Conservation (phyloP, 208 protist genomes). For the Trypanosoma caninum region DNA sequence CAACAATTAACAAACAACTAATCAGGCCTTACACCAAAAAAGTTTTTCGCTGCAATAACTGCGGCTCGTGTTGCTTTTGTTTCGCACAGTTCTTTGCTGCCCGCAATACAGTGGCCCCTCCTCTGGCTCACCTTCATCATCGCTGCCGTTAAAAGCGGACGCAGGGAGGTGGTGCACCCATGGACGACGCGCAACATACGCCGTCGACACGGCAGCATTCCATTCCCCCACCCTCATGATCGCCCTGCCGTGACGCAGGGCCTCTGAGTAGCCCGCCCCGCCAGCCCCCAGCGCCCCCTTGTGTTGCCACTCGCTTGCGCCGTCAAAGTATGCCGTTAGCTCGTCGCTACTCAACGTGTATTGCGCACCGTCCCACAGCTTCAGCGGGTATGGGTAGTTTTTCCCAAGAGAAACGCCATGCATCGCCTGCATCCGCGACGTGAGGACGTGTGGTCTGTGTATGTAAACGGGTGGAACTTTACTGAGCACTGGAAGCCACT, state of each 20-base stretch:
- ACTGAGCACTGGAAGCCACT: constrained; percentile 84
- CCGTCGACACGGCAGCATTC: constrained; percentile 27
- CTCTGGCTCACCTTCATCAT: constrained; percentile 7
- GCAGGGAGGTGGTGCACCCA: constrained; percentile 45
- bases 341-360: constrained; percentile 32
- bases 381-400: constrained; percentile 88
- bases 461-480: constrained; percentile 88
- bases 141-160: constrained; percentile 24
- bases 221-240: constrained; percentile 69
- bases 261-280: constrained; percentile 71
- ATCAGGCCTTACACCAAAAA: no score
- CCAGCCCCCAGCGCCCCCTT: constrained; percentile 21
- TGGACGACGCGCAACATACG: constrained; percentile 21
- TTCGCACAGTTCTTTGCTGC: not conserved
- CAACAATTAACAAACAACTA: no score
- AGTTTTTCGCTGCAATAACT: no score
- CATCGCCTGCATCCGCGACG: constrained; percentile 84
- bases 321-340: constrained; percentile 61
- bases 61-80: no score
- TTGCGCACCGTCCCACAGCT: constrained; percentile 86
- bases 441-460: constrained; percentile 85
- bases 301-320: constrained; percentile 18
- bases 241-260: constrained; percentile 52
- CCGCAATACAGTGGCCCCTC: not conserved
- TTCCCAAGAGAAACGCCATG: constrained; percentile 70